Evolutionary conservation across 2,329 filamentous ascomycete species (phyloP).

Genomic region (Ophiostoma piceae): DNA sequence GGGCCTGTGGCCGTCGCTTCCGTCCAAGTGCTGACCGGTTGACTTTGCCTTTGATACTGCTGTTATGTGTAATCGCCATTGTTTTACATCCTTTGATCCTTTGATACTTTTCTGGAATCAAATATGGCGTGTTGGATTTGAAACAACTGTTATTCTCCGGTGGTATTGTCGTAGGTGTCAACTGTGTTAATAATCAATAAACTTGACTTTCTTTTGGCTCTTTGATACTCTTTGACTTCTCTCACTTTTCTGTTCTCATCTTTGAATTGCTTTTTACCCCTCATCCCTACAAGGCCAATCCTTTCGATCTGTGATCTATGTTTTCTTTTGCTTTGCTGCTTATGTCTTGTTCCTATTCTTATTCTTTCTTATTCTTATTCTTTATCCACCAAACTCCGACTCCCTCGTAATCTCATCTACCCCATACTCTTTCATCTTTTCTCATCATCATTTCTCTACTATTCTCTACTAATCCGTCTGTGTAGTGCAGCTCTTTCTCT

Average conservation of each 20-base stretch:
- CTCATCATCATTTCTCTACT: background rate
- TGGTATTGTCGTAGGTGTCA: background rate
- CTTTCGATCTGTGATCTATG: background rate
- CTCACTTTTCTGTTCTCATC: background rate
- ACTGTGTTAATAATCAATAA: background rate
- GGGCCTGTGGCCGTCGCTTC: background rate
- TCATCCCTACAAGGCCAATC: background rate
- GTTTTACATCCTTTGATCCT: background rate
- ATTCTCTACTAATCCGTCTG: background rate
- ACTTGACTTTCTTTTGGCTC: background rate
- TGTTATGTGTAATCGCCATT: background rate
- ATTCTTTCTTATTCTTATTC: background rate
- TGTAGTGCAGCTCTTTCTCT: too few species aligned
- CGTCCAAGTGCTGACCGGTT: background rate
- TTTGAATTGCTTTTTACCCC: background rate
- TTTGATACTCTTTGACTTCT: too few species aligned
- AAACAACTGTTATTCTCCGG: background rate
- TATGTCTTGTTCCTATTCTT: background rate
- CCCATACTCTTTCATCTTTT: background rate
- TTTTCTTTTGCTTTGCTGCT: background rate
- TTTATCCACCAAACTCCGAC: background rate
- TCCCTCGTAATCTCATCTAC: constrained; percentile 3
- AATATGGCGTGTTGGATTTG: background rate
- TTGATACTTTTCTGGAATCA: background rate
- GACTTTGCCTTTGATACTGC: background rate